Conservation (phyloP, 1,284 basidiomycete species). For the Ceratobasidium sp. region DNA sequence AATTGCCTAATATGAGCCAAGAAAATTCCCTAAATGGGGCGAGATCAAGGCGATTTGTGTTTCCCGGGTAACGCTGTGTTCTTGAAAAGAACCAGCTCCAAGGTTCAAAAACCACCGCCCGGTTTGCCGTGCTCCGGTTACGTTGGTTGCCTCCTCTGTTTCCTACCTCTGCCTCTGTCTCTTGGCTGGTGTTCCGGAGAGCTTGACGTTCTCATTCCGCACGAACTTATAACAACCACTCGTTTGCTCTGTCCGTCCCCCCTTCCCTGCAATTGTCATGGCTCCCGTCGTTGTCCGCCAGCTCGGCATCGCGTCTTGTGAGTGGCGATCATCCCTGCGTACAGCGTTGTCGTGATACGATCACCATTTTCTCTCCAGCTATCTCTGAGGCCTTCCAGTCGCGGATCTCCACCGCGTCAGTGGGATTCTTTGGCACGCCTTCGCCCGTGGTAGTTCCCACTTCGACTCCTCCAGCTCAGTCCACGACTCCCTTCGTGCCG, state of each 20-base stretch:
- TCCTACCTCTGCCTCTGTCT: slow-evolving; percentile 28
- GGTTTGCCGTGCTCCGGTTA: slow-evolving; percentile 1
- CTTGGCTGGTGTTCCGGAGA: slow-evolving; percentile 33
- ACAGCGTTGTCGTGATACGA: background rate
- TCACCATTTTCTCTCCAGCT: slow-evolving; percentile 9
- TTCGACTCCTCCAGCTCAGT: slow-evolving; percentile 1
- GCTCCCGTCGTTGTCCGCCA: slow-evolving; percentile 26
- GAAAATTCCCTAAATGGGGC: background rate
- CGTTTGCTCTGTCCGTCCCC: slow-evolving; percentile 8
- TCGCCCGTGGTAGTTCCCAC: background rate
- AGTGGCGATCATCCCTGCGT: slow-evolving; percentile 3
- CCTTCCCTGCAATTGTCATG: slow-evolving; percentile 19
- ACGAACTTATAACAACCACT: slow-evolving; percentile 25
- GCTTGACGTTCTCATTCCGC: slow-evolving; percentile 40
- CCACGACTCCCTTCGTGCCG: background rate
- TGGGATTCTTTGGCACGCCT: background rate
- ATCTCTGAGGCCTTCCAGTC: slow-evolving; percentile 35
- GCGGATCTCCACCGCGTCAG: slow-evolving; percentile 24
- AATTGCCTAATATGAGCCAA: background rate
- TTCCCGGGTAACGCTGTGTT: slow-evolving; percentile 42
- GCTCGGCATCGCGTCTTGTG: slow-evolving; percentile 4
- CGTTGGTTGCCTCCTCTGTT: slow-evolving; percentile 17
- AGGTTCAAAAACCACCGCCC: slow-evolving; percentile 6
- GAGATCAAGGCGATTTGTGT: slow-evolving; percentile 14
- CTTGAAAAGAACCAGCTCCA: slow-evolving; percentile 13